Base-by-base conservation (phyloP, 257 asterid genomes). In the Leptodermis oblonga region DNA sequence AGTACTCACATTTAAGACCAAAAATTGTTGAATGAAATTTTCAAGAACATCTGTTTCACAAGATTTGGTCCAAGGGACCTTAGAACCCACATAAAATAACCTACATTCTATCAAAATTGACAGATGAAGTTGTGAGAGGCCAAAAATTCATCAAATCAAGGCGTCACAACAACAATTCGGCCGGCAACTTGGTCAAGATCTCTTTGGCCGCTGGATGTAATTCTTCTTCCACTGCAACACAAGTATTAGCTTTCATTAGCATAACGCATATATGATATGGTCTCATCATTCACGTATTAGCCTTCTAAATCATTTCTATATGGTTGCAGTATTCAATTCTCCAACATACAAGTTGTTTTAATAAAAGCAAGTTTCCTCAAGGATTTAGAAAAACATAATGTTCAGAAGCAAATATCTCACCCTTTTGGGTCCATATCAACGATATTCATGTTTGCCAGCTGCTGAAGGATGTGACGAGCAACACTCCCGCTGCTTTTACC, bases 101-200 rank as follows among this genome's bases (percentile, higher is more conserved):
- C 72, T 73, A 73, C 25, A 56, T 66, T 37, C 66, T 31, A 73
- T 55, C 77, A 73, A 73, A 73, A 73, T 43, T 66, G 72, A 66
- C 43, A 43, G 45, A 23, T 13, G 58, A 54, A 20, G 59, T 52
- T 53, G 39, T 1, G 37, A 30, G 39, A 15, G 58, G 31, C 43
- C 43, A 14, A 42, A 39, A 71, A 65, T 51, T 59, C 61, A 59
- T 65, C 75, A 66, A 77, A 3, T 63, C 74, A 80, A 70, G 80
- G 77, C 11, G 92, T 86, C 60, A 83, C 90, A 51, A 83, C 90
- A 7, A 67, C 90, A 65, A 91, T 82, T 51, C 86, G 82, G 23
- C 96, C 95, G 20, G 96, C 95, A 69, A 91, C 97, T 79, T 91
- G 96, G 68, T 91, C 97, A 31, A 91, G 97, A 68, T 91, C 97